Percentiles rank a stretch among this genome's conserved stretches.
These are phyloP conservation scores for Megacollybia marginata DNA, from an alignment of 768 basidiomycete species.

Conservation along the genomic window DNA sequence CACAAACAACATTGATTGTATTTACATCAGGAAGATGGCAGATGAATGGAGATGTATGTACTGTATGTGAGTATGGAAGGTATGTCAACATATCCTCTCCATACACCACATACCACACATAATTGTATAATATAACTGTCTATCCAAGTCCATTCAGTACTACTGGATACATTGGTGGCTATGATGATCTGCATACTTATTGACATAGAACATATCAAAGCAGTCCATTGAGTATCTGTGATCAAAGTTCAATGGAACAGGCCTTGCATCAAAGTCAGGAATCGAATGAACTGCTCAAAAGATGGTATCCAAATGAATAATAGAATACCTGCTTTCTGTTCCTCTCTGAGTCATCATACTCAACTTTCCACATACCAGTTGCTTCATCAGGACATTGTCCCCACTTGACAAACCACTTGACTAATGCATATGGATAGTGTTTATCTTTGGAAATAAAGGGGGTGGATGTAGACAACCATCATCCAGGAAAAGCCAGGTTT, in stretches of 20 bases:
- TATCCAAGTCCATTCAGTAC: not conserved
- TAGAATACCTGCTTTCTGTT: not conserved
- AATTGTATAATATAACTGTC: too few relatives aligned
- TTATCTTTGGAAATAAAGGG: too few relatives aligned
- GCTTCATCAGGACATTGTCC: constrained; percentile 9
- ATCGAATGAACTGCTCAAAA: constrained; percentile 12
- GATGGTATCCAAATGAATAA: constrained; percentile 11
- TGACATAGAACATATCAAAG: constrained; percentile 8
- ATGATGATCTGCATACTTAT: constrained; percentile 13
- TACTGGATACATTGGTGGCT: not conserved
- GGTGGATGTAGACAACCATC: too few relatives aligned
- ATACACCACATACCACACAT: too few relatives aligned
- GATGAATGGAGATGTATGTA: too few relatives aligned
- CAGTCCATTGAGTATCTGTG: not conserved
- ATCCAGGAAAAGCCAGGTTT: too few relatives aligned
- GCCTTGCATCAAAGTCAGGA: constrained; percentile 6
- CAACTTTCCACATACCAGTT: constrained; percentile 19
- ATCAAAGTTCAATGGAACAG: constrained; percentile 2
- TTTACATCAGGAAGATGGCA: too few relatives aligned
- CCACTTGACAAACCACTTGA: constrained; percentile 16
- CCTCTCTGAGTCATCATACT: constrained; percentile 8
- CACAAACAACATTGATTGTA: too few relatives aligned
- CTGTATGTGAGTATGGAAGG: too few relatives aligned
- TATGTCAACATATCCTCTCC: too few relatives aligned
- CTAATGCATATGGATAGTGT: constrained; percentile 16